Evolutionary conservation across 352 stramenopile genomes (phyloP).

Genomic region (Globisporangium apiculatum): DNA sequence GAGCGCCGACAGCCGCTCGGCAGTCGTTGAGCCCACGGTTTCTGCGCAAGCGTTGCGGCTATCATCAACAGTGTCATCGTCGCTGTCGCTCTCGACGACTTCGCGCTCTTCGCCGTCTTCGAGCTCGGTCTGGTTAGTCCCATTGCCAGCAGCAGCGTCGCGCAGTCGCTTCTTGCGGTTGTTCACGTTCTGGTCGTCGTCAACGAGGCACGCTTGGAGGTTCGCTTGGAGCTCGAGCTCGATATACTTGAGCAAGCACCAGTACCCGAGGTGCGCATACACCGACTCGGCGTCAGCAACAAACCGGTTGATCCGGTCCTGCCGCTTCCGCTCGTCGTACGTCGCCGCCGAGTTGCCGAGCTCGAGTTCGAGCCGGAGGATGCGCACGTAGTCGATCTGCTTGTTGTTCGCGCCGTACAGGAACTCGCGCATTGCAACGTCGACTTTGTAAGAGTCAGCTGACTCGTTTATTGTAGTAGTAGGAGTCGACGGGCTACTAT

Average conservation of each 20-base stretch:
- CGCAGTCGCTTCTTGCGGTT: constrained; percentile 26
- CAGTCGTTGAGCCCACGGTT: not conserved
- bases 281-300: constrained; percentile 59
- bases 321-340: constrained; percentile 68
- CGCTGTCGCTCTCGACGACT: constrained; percentile 13
- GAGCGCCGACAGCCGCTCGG: constrained; percentile 6
- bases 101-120: constrained; percentile 26
- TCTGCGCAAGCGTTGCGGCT: not conserved
- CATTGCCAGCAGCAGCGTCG: not conserved
- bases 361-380: constrained; percentile 57
- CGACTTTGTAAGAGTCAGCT: constrained; percentile 3
- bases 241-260: constrained; percentile 79
- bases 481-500: too few relatives aligned
- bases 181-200: constrained; percentile 60
- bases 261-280: constrained; percentile 54
- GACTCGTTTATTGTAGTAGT: too few relatives aligned
- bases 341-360: constrained; percentile 64
- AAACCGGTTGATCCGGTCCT: constrained; percentile 67
- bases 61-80: not conserved
- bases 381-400: constrained; percentile 52
- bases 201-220: constrained; percentile 58
- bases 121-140: constrained; percentile 5
- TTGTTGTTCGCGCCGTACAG: constrained; percentile 62
- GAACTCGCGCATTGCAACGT: constrained; percentile 42
- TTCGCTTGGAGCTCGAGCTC: constrained; percentile 70